phyloP scores from a whole-genome alignment of 2,329 filamentous ascomycete species.

The Pleurostoma richardsiae region DNA sequence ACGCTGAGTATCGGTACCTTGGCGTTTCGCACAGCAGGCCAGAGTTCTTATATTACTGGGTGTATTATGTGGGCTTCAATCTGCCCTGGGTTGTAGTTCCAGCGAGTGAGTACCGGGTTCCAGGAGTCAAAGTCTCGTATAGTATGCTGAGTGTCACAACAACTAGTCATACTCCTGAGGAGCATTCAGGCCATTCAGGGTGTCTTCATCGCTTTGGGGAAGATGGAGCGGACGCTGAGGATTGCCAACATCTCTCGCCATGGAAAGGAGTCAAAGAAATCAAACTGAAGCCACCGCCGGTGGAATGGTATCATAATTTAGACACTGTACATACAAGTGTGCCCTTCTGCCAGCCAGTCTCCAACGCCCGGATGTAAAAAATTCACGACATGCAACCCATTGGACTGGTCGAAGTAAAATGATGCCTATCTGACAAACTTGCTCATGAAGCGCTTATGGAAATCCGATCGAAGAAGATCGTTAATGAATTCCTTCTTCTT shows the following conservation, averaged over 20 bases:
- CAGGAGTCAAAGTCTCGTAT: no score
- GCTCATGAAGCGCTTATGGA: conserved; percentile 95
- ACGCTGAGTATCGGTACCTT: conserved; percentile 37
- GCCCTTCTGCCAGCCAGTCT: no score
- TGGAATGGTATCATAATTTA: not conserved
- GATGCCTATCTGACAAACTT: conserved; percentile 51
- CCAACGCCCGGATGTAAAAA: no score
- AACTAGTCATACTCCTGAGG: not conserved
- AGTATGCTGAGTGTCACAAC: no score
- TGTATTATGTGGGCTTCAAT: conserved; percentile 59
- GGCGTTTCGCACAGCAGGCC: conserved; percentile 50
- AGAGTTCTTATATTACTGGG: conserved; percentile 57
- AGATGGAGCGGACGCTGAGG: not conserved
- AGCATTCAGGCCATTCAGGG: not conserved
- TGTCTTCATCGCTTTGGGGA: not conserved
- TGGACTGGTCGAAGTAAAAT: conserved; percentile 4
- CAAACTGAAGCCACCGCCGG: not conserved
- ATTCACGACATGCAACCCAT: no score
- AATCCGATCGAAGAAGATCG: conserved; percentile 87
- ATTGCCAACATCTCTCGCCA: not conserved
- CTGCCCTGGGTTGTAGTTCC: conserved; percentile 56
- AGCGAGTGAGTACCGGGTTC: conserved; percentile 32
- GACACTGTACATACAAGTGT: not conserved
- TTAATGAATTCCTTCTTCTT: conserved; percentile 95
- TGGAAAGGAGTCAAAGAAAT: not conserved